Evolutionary conservation across 768 basidiomycete species (phyloP).

Genomic region (Amanita rimosa): DNA sequence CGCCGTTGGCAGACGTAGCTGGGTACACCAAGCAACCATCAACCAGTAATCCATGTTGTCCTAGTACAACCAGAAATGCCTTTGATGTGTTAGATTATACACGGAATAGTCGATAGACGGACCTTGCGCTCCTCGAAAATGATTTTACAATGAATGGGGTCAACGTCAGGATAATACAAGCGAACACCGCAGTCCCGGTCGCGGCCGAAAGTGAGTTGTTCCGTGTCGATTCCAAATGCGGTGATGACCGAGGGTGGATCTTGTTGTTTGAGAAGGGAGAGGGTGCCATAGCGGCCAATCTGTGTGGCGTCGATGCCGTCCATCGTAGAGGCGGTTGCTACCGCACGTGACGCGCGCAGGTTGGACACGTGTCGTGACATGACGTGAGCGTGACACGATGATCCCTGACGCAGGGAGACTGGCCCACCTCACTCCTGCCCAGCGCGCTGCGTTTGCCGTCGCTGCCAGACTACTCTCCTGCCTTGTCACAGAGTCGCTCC

Average conservation of each 20-base stretch:
- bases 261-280: slow-evolving; percentile 48
- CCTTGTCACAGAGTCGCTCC: slow-evolving; percentile 45
- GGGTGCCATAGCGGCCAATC: slow-evolving; percentile 55
- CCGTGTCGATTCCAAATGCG: slow-evolving; percentile 62
- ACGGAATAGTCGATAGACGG: not conserved
- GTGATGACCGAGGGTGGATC: slow-evolving; percentile 39
- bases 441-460: slow-evolving; percentile 37
- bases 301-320: slow-evolving; percentile 15
- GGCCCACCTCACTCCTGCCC: slow-evolving; percentile 20
- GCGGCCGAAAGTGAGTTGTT: slow-evolving; percentile 58
- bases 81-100: slow-evolving; percentile 13
- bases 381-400: slow-evolving; percentile 12
- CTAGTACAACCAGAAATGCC: slow-evolving; percentile 61
- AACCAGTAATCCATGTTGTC: slow-evolving; percentile 42
- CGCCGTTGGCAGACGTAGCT: slow-evolving; percentile 13
- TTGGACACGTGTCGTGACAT: slow-evolving; percentile 4
- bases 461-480: slow-evolving; percentile 42
- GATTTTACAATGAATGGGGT: slow-evolving; percentile 54
- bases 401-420: slow-evolving; percentile 16
- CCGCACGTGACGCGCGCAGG: not conserved
- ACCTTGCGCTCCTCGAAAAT: slow-evolving; percentile 60
- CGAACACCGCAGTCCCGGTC: slow-evolving; percentile 54
- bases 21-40: slow-evolving; percentile 59
- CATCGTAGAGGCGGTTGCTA: not conserved
- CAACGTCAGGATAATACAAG: slow-evolving; percentile 57